These are phyloP conservation scores for Hepatocystis sp. DNA, from an alignment of 169 alveolate species.

Conservation along the genomic window DNA sequence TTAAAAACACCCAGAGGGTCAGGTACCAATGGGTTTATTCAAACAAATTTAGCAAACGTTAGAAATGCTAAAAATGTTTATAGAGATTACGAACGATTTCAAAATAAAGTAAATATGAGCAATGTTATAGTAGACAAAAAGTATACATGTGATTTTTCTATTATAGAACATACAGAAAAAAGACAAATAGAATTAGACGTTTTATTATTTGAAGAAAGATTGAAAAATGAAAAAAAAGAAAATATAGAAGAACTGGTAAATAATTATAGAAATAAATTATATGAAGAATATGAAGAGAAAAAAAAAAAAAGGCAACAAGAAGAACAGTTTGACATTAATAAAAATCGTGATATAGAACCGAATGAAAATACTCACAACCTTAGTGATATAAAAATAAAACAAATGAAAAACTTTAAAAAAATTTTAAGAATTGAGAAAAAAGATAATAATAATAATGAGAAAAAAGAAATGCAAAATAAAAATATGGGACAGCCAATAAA, in stretches of 20 bases:
- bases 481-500: background rate
- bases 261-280: constrained; percentile 61
- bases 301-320: constrained; percentile 52
- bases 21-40: constrained; percentile 88
- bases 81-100: constrained; percentile 60
- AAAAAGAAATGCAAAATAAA: background rate
- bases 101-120: constrained; percentile 47
- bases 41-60: constrained; percentile 81
- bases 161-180: constrained; percentile 72
- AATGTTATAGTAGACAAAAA: constrained; percentile 49
- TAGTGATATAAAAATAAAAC: constrained; percentile 69
- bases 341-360: constrained; percentile 12
- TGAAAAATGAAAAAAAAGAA: constrained; percentile 41
- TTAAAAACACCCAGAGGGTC: constrained; percentile 87
- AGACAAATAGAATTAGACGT: constrained; percentile 72
- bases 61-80: constrained; percentile 58
- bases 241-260: constrained; percentile 32
- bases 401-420: constrained; percentile 53
- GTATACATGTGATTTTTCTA: constrained; percentile 73
- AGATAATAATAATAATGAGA: constrained; percentile 2
- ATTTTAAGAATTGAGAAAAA: constrained; percentile 31
- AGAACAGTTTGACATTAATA: constrained; percentile 10
- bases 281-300: constrained; percentile 66
- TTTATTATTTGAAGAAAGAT: constrained; percentile 56
- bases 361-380: constrained; percentile 72